Base-by-base conservation (phyloP, 2,329 filamentous ascomycete species). In the Pestalotiopsis sp. region DNA sequence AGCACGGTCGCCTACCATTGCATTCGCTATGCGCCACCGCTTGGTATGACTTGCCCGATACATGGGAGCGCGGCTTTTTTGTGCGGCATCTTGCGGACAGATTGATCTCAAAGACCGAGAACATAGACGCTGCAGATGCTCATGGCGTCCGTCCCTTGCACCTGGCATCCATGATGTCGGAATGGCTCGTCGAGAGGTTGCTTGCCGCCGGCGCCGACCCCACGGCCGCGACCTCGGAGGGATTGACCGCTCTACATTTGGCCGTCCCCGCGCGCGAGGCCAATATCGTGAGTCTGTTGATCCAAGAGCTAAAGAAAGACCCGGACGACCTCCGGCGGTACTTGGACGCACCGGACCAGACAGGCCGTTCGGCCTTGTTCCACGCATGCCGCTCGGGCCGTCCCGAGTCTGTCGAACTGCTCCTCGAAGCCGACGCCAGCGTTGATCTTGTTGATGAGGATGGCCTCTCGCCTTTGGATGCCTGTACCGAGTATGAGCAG, bases 201-300 rank as follows among this genome's bases (percentile, higher is more conserved):
- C 71, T 84, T 1, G 72, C 75, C 3, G 74, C 75, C 3, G 80
- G 82, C 3, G 81, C 81, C 0, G 73, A 83, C 73, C 71, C 78
- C 0, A 68, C 63, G 0, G 68, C 71, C 1, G 26, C 62, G 0
- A 81, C 80, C 0, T 13, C 74, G 3, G 75, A 81, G 6, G 78
- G 78, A 0, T 70, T 79, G 58, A 82, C 76, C 3, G 72, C 78
- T 4, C 73, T 85, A 3, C 82, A 84, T 60, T 65, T 84, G 20
- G 80, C 81, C 1, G 74, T 79, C 3, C 74, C 76, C 13, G 68
- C 71, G 3, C 70, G 78, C 26, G 69, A 79, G 48, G 71, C 70
- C 56, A 81, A 82, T 24, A 73, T 75, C 2, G 69, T 82, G 0
- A 79, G 78, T 0, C 14, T 79, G 3, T 40, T 80, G 1, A 30